phyloP scores from a whole-genome alignment of 352 stramenopile species.

The Pythium phragmiticola region DNA sequence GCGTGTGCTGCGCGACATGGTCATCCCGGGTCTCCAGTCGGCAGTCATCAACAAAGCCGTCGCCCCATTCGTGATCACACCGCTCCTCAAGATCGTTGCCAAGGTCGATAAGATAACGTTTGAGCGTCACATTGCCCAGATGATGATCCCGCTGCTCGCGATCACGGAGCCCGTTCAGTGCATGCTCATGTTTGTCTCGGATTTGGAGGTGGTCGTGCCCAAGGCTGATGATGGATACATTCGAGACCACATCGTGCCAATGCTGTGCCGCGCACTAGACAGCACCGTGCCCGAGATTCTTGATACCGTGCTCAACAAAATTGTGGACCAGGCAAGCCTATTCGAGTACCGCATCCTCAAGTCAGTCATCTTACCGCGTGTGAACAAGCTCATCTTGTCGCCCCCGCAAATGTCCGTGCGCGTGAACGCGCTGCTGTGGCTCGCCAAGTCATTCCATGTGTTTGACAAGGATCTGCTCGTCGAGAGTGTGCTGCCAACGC shows the following conservation, averaged over 20 bases:
- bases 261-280: conserved; percentile 82
- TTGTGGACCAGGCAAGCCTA: conserved; percentile 81
- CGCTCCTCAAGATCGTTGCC: conserved; percentile 85
- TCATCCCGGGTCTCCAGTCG: conserved; percentile 73
- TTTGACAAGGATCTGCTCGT: conserved; percentile 88
- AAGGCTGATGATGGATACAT: conserved; percentile 89
- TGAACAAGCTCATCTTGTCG: conserved; percentile 86
- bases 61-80: conserved; percentile 85
- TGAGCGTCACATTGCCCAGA: conserved; percentile 64
- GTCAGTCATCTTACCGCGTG: conserved; percentile 80
- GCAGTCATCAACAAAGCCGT: conserved; percentile 86
- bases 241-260: conserved; percentile 86
- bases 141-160: conserved; percentile 77
- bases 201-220: conserved; percentile 76
- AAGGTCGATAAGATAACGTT: conserved; percentile 88
- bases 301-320: conserved; percentile 88
- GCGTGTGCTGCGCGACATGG: conserved; percentile 81
- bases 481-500: conserved; percentile 78
- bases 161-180: conserved; percentile 88
- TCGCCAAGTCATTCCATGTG: conserved; percentile 87
- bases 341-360: conserved; percentile 90
- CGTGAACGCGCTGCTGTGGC: conserved; percentile 83
- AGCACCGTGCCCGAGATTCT: conserved; percentile 84
- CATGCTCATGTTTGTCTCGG: conserved; percentile 90
- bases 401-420: conserved; percentile 80